Conservation (phyloP, 306 rosid species). For the Citrullus colocynthis region DNA sequence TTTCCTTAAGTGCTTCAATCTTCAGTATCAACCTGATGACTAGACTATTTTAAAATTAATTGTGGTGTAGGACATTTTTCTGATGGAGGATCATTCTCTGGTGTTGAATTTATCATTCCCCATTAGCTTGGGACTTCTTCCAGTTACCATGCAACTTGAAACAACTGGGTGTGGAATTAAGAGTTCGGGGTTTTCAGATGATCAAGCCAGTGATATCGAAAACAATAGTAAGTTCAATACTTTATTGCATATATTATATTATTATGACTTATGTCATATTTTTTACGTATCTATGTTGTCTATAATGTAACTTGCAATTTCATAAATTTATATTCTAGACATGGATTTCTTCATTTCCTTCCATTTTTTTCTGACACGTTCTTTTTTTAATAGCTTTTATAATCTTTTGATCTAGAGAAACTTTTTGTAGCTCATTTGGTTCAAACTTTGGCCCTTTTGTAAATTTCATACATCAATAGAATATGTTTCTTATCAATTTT, state of each 20-base stretch:
- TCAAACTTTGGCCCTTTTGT: no score
- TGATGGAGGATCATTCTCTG: conserved; percentile 85
- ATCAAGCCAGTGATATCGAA: conserved; percentile 61
- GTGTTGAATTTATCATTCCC: conserved; percentile 69
- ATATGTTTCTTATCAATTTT: no score
- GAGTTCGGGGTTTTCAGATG: conserved; percentile 67
- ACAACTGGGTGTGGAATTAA: conserved; percentile 80
- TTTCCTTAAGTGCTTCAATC: neutral
- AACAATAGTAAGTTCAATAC: conserved; percentile 51
- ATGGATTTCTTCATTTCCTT: neutral
- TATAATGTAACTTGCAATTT: neutral
- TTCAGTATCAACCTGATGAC: conserved; percentile 1
- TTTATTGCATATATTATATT: neutral
- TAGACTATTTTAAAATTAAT: conserved; percentile 11
- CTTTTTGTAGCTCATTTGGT: no score
- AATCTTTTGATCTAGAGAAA: no score
- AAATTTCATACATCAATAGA: no score
- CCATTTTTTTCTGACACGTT: no score
- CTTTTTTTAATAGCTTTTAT: no score
- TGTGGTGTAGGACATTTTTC: conserved; percentile 49
- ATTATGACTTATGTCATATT: neutral
- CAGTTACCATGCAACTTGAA: conserved; percentile 65
- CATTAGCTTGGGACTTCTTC: conserved; percentile 85
- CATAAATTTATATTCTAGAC: neutral
- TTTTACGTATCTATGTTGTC: neutral